A percentile compares a stretch with the other conserved stretches of the same genome.
Conservation (phyloP, 1,139 yeast species). For the Geotrichum candidum region DNA sequence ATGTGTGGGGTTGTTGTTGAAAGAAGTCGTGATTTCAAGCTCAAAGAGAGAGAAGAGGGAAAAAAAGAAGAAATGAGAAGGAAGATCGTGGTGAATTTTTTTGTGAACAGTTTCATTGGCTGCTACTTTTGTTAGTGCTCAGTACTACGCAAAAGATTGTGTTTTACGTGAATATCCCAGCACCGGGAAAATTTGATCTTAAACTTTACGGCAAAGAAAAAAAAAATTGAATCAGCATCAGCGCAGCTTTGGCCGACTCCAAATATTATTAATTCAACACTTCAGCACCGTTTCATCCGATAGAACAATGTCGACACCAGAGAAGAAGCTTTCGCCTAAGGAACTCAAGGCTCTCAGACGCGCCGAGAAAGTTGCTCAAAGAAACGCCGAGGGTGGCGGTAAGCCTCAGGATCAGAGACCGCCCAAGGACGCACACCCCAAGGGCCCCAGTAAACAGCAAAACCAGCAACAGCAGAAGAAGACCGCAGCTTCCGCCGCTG, state of each 20-base stretch:
- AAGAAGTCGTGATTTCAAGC: neutral
- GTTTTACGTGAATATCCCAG: neutral
- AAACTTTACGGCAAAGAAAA: neutral
- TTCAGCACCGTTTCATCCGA: neutral
- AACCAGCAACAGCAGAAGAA: conserved; percentile 8
- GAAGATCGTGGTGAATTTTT: conserved; percentile 3
- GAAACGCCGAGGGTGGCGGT: conserved; percentile 59
- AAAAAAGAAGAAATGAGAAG: conserved; percentile 1
- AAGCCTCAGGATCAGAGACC: conserved; percentile 21
- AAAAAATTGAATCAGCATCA: neutral
- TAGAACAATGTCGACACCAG: conserved; percentile 12
- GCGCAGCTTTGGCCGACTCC: neutral
- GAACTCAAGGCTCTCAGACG: conserved; percentile 84
- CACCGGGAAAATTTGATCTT: neutral
- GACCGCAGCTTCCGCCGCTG: conserved; percentile 6
- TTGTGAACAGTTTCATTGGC: conserved; percentile 14
- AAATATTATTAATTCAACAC: neutral
- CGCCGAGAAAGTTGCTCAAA: conserved; percentile 82
- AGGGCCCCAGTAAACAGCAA: conserved; percentile 6
- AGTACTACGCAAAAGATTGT: neutral
- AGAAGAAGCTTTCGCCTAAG: conserved; percentile 54
- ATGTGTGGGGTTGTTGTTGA: neutral
- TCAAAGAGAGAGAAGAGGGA: neutral
- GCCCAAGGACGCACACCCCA: conserved; percentile 11
- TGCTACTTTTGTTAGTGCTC: conserved; percentile 5